Evolutionary conservation across 768 basidiomycete species (phyloP).

Genomic region (Amanita jacksonii): DNA sequence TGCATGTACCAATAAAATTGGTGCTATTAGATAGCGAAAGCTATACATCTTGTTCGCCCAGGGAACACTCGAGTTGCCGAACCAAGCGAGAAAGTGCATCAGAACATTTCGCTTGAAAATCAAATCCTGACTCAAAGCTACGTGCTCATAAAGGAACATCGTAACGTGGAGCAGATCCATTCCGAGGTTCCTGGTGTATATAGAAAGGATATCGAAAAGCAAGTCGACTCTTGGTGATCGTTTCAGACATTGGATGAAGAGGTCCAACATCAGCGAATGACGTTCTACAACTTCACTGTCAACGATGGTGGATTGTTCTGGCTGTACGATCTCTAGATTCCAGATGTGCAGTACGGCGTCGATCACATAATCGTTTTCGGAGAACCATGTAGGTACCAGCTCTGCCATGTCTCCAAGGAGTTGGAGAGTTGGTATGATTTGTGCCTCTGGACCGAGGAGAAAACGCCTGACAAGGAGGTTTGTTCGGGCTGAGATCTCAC

Average conservation of each 20-base stretch:
- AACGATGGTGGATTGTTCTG: conserved; percentile 32
- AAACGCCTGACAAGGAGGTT: conserved; percentile 41
- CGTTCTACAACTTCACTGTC: conserved; percentile 45
- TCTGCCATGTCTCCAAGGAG: conserved; percentile 69
- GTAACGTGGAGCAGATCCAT: conserved; percentile 74
- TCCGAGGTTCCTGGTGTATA: conserved; percentile 72
- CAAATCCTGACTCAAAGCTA: conserved; percentile 61
- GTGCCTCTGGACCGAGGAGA: conserved; percentile 38
- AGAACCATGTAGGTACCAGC: conserved; percentile 62
- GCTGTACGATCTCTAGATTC: conserved; percentile 41
- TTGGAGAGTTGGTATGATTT: conserved; percentile 62
- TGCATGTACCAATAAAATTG: conserved; percentile 74
- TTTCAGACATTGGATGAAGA: conserved; percentile 68
- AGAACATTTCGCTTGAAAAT: conserved; percentile 76
- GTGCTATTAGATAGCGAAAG: conserved; percentile 79
- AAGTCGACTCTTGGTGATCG: conserved; percentile 76
- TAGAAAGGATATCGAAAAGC: conserved; percentile 76
- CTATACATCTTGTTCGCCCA: conserved; percentile 74
- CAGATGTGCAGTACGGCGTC: conserved; percentile 69
- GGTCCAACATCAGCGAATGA: conserved; percentile 57
- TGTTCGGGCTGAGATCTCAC: conserved; percentile 56
- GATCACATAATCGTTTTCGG: conserved; percentile 54
- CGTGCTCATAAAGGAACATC: conserved; percentile 80
- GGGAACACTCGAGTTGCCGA: conserved; percentile 50
- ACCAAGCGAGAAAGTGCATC: conserved; percentile 80